phyloP scores from a whole-genome alignment of 306 rosid species.

The Fragaria iinumae region DNA sequence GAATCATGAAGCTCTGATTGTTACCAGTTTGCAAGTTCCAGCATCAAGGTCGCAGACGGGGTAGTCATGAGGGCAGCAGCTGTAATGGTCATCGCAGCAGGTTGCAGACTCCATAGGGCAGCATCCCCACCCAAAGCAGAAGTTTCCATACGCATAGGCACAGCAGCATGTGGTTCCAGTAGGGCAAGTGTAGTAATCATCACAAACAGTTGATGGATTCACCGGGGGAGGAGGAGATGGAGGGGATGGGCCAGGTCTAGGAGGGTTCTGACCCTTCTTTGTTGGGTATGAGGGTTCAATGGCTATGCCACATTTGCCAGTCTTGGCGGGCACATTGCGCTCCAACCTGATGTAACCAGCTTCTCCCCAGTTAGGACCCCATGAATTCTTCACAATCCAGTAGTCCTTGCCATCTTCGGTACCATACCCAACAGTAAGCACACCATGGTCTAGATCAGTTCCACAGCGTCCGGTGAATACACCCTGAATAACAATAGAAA shows the following conservation, averaged over 20 bases:
- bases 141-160: constrained; percentile 43
- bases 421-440: constrained; percentile 73
- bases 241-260: constrained; percentile 72
- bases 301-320: constrained; percentile 88
- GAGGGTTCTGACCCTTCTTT: constrained; percentile 76
- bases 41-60: constrained; percentile 64
- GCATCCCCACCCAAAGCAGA: constrained; percentile 93
- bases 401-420: constrained; percentile 60
- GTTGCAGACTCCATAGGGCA: constrained; percentile 83
- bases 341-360: constrained; percentile 68
- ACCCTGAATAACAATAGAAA: constrained; percentile 43
- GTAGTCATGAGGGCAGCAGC: constrained; percentile 81
- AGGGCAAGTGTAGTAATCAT: constrained; percentile 63
- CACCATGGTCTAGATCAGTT: constrained; percentile 82
- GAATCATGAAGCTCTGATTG: constrained; percentile 3
- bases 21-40: constrained; percentile 69
- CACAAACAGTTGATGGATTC: constrained; percentile 53
- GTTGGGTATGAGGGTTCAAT: constrained; percentile 74
- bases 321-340: constrained; percentile 40
- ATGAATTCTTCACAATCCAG: constrained; percentile 87
- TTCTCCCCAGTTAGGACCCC: constrained; percentile 90
- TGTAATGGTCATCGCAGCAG: constrained; percentile 68
- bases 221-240: constrained; percentile 62
- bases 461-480: constrained; percentile 83
- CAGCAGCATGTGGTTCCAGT: constrained; percentile 81